A percentile compares a stretch with the other conserved stretches of the same genome.
phyloP scores from a whole-genome alignment of 345 rosid genomes.

The Alliaria petiolata region DNA sequence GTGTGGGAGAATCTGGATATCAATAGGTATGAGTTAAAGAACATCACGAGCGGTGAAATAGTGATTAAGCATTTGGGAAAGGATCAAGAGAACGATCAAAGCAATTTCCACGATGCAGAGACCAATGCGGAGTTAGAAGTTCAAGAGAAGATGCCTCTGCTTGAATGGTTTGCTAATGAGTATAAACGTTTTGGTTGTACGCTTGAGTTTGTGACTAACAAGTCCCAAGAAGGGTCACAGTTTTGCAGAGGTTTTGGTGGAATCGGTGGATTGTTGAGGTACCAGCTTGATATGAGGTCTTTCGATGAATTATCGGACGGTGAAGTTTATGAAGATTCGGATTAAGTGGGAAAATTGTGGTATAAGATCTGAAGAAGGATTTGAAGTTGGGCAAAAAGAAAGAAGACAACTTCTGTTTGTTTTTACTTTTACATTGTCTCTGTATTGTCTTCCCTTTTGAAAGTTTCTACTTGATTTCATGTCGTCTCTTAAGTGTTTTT shows the following conservation, averaged over 20 bases:
- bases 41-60: conserved; percentile 54
- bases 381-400: conserved; percentile 2
- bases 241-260: conserved; percentile 93
- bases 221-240: conserved; percentile 93
- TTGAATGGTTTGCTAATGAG: conserved; percentile 94
- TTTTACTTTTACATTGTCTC: not conserved
- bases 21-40: conserved; percentile 58
- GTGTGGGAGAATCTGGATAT: conserved; percentile 92
- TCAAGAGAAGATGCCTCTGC: conserved; percentile 67
- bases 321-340: conserved; percentile 70
- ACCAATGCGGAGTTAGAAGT: conserved; percentile 65
- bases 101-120: conserved; percentile 60
- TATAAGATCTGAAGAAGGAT: conserved; percentile 1
- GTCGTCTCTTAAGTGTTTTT: not conserved
- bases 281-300: conserved; percentile 82
- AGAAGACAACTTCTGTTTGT: not conserved
- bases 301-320: conserved; percentile 72
- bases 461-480: not conserved
- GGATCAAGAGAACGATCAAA: conserved; percentile 70
- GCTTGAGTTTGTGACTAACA: conserved; percentile 80
- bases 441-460: not conserved
- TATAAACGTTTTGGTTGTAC: conserved; percentile 82
- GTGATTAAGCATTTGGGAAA: conserved; percentile 64
- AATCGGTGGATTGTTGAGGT: conserved; percentile 84
- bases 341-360: conserved; percentile 34